Base-by-base conservation (phyloP, 2,329 filamentous ascomycete species). In the Fusarium concolor region DNA sequence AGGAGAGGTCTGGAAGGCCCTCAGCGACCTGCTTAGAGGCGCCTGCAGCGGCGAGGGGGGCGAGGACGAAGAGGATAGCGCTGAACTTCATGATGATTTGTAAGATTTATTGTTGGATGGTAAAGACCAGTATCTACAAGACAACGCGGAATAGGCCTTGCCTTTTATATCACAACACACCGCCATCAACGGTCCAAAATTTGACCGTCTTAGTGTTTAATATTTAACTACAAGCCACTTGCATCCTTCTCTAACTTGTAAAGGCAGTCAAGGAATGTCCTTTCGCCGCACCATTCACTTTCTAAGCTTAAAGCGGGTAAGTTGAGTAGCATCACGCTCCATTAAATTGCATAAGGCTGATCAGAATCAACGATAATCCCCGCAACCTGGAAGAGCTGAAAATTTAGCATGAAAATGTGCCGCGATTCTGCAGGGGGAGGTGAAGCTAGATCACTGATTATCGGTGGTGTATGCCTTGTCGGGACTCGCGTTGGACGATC, bases 301-400 rank as follows among this genome's bases (percentile, higher is more conserved):
- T 39, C 39, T 31, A 55, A 55, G 14, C 62, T 54, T 2, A 35
- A 38, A 46, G 22, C 4, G 51, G 61, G 20, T 31, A 55, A 39
- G 61, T 9, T 20, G 29, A 12, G 8, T 12, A 22, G 14, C 33
- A 31, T 14, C 18, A 10, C 4, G 22, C 14, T 28, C 20, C 45
- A 41, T 52, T n/a, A 35, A 20, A 18, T n/a, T 22, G 52, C 41
- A 39, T 46, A 65, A 65, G 62, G 61, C 61, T 65, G 61, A 65
- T 28, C 39, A 1, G 10, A 10, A 46, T 35, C 18, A 20, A 5
- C 29, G 33, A 45, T 54, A 33, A 41, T 7, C 62, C 45, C 54
- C 53, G 56, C 38, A 37, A 18, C 37, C 44, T 20, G 6, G 42
- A 18, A 50, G 18, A 65, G 59, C 59, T 65, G 59, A 65, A 49